These are phyloP conservation scores for Aegilops speltoides DNA, from an alignment of 176 grass and related monocot genomes.

Conservation along the genomic window DNA sequence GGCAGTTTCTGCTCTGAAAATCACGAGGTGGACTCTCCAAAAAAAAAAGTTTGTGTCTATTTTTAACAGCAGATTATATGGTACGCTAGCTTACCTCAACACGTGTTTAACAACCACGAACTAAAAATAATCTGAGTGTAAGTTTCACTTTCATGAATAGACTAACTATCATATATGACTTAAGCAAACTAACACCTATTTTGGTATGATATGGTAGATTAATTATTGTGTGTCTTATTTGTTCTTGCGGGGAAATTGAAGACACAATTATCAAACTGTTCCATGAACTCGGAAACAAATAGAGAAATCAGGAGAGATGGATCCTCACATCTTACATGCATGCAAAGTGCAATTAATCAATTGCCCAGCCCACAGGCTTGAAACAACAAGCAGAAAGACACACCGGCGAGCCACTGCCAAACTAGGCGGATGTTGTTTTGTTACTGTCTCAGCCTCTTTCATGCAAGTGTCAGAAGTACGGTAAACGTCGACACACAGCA, in stretches of 20 bases:
- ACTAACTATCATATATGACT: neutral
- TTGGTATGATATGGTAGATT: neutral
- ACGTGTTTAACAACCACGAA: neutral
- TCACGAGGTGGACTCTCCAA: too few species aligned
- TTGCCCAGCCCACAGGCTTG: neutral
- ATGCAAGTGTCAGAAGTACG: slow-evolving; percentile 39
- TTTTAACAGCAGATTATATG: neutral
- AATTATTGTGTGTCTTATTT: too few species aligned
- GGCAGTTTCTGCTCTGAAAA: too few species aligned
- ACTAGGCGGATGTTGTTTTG: slow-evolving; percentile 28
- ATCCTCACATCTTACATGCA: slow-evolving; percentile 17
- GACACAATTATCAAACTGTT: too few species aligned
- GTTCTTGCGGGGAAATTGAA: too few species aligned
- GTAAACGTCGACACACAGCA: slow-evolving; percentile 29
- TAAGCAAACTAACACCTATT: neutral
- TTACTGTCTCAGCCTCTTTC: slow-evolving; percentile 17
- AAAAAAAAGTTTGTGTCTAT: too few species aligned
- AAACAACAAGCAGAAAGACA: slow-evolving; percentile 45
- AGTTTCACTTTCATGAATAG: neutral
- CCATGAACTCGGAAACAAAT: neutral
- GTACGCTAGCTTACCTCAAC: neutral
- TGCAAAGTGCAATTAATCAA: slow-evolving; percentile 11
- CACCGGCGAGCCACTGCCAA: slow-evolving; percentile 31
- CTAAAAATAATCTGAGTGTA: too few species aligned
- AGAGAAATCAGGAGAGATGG: neutral